Conservation (phyloP, 140 eudicot species). For the Anethum foeniculum region DNA sequence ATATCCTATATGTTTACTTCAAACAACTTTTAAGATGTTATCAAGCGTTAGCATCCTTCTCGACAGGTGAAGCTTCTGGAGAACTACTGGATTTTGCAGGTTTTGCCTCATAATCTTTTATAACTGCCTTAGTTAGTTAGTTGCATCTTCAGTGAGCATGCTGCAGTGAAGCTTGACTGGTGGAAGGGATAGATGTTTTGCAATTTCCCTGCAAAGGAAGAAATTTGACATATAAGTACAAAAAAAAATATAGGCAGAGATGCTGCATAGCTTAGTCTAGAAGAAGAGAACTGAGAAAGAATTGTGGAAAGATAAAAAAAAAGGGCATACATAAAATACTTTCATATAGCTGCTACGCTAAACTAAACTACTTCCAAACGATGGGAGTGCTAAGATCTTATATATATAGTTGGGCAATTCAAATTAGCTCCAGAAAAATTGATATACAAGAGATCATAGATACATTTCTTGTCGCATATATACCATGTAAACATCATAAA, state of each 20-base stretch:
- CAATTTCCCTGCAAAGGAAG: slow-evolving; percentile 65
- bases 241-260: neutral
- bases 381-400: no score
- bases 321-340: no score
- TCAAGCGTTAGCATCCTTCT: slow-evolving; percentile 59
- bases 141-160: slow-evolving; percentile 98
- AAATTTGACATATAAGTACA: neutral
- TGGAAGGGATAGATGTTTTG: slow-evolving; percentile 88
- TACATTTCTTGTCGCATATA: no score
- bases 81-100: slow-evolving; percentile 32
- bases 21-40: neutral
- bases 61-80: slow-evolving; percentile 22
- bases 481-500: no score
- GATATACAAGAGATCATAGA: no score
- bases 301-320: no score
- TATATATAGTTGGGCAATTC: no score
- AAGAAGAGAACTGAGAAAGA: no score
- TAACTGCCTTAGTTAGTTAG: slow-evolving; percentile 72
- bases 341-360: no score
- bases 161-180: slow-evolving; percentile 96
- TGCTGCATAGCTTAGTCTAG: no score
- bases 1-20: neutral
- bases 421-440: no score
- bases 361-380: no score
- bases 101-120: slow-evolving; percentile 70